phyloP scores from a whole-genome alignment of 179 eudicot genomes.

The Gypsophila paniculata region DNA sequence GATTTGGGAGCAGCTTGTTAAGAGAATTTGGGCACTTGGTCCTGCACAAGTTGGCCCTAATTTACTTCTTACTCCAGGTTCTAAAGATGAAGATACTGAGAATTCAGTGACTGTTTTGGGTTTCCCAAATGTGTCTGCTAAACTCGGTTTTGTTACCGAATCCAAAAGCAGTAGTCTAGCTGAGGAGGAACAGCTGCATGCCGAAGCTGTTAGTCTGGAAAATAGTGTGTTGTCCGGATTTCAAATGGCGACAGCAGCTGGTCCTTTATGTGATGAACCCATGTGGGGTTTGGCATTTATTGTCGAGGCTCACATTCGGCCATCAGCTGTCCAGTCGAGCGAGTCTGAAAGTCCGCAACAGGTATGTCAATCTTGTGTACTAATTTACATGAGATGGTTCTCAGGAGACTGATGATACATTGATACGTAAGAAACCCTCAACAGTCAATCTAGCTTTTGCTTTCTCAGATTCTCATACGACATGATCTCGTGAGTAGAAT shows the following conservation, averaged over 20 bases:
- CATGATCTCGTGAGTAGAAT: too few species aligned
- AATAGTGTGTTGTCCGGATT: slow-evolving; percentile 82
- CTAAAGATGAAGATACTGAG: slow-evolving; percentile 26
- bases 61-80: slow-evolving; percentile 57
- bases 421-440: too few species aligned
- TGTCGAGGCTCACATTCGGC: slow-evolving; percentile 56
- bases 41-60: slow-evolving; percentile 91
- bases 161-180: too few species aligned
- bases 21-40: slow-evolving; percentile 87
- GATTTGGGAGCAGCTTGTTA: slow-evolving; percentile 54
- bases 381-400: too few species aligned
- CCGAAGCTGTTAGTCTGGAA: slow-evolving; percentile 69
- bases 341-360: slow-evolving; percentile 44
- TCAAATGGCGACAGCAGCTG: slow-evolving; percentile 78
- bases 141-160: slow-evolving; percentile 51
- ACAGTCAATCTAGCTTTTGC: too few species aligned
- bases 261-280: slow-evolving; percentile 92
- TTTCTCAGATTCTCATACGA: too few species aligned
- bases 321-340: slow-evolving; percentile 30
- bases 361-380: slow-evolving; percentile 46
- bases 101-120: slow-evolving; percentile 55
- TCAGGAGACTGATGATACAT: too few species aligned
- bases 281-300: slow-evolving; percentile 95
- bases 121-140: slow-evolving; percentile 61
- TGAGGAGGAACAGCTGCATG: slow-evolving; percentile 31